Percentiles rank a stretch among this genome's conserved stretches.
These are phyloP conservation scores for Sphaerostilbella broomeana DNA, from an alignment of 2,329 filamentous ascomycete species.

Conservation along the genomic window DNA sequence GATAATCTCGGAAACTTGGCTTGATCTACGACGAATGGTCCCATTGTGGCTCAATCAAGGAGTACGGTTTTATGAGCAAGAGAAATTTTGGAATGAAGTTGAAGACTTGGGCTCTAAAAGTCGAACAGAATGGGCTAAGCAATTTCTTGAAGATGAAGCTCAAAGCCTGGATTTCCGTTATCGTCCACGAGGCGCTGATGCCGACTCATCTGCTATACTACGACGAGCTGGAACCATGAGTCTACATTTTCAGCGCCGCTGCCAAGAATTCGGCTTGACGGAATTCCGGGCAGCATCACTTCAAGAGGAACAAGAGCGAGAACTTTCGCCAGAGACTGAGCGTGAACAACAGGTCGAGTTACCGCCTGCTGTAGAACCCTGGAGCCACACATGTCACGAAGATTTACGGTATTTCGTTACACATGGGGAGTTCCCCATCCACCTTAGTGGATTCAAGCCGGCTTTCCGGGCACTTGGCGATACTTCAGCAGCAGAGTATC, in stretches of 20 bases:
- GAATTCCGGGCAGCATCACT: neutral
- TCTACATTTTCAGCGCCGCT: neutral
- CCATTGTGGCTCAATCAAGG: slow-evolving; percentile 58
- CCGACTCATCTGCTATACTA: too few relatives aligned
- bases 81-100: slow-evolving; percentile 25
- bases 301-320: slow-evolving; percentile 61
- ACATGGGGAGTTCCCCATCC: slow-evolving; percentile 1
- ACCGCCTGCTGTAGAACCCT: slow-evolving; percentile 31
- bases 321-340: slow-evolving; percentile 58
- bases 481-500: slow-evolving; percentile 17
- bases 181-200: slow-evolving; percentile 23
- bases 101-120: slow-evolving; percentile 2
- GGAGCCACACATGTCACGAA: slow-evolving; percentile 35
- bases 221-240: too few relatives aligned
- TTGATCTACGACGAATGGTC: slow-evolving; percentile 42
- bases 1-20: slow-evolving; percentile 52
- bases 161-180: slow-evolving; percentile 48
- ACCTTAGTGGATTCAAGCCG: slow-evolving; percentile 1
- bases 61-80: slow-evolving; percentile 38
- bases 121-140: slow-evolving; percentile 24
- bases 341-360: slow-evolving; percentile 49
- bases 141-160: slow-evolving; percentile 50
- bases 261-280: neutral
- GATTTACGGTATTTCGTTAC: slow-evolving; percentile 27
- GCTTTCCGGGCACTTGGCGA: slow-evolving; percentile 15